These are phyloP conservation scores for barrel medic (Medicago truncatula) DNA, from an alignment of 306 rosid species.

Conservation along the genomic window DNA sequence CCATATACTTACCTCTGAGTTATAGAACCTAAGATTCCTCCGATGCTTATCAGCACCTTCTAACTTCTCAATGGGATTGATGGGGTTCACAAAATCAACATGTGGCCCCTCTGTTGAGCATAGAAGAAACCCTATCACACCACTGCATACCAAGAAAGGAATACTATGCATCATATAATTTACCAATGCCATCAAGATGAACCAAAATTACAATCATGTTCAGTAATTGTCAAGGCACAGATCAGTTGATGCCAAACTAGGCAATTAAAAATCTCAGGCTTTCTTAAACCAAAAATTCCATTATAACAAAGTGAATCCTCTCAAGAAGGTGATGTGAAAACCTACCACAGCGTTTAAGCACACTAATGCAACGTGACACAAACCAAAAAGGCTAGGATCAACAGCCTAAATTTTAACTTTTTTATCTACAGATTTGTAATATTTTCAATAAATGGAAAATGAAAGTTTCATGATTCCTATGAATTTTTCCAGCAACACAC, in stretches of 20 bases:
- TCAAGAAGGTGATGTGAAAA: slow-evolving; percentile 7
- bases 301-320: slow-evolving; percentile 12
- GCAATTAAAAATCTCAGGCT: not conserved
- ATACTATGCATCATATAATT: slow-evolving; percentile 12
- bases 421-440: not conserved
- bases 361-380: not conserved
- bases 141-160: slow-evolving; percentile 58
- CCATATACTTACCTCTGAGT: slow-evolving; percentile 70
- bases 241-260: not conserved
- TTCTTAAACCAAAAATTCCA: not conserved
- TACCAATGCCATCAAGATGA: slow-evolving; percentile 3
- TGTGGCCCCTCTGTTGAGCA: slow-evolving; percentile 88
- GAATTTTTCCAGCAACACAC: not conserved
- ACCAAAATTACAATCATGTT: slow-evolving; percentile 7
- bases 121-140: slow-evolving; percentile 87
- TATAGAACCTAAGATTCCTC: slow-evolving; percentile 86
- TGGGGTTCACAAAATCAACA: slow-evolving; percentile 82
- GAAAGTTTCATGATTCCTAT: not conserved
- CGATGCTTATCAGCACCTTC: slow-evolving; percentile 71
- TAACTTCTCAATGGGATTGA: slow-evolving; percentile 88
- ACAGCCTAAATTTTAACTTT: not conserved
- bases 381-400: slow-evolving; percentile 21
- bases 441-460: not conserved
- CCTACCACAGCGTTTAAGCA: slow-evolving; percentile 21
- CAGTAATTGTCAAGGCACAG: not conserved